phyloP scores from a whole-genome alignment of 192 early-diverging fungal genomes.

The Backusella macrospora region DNA sequence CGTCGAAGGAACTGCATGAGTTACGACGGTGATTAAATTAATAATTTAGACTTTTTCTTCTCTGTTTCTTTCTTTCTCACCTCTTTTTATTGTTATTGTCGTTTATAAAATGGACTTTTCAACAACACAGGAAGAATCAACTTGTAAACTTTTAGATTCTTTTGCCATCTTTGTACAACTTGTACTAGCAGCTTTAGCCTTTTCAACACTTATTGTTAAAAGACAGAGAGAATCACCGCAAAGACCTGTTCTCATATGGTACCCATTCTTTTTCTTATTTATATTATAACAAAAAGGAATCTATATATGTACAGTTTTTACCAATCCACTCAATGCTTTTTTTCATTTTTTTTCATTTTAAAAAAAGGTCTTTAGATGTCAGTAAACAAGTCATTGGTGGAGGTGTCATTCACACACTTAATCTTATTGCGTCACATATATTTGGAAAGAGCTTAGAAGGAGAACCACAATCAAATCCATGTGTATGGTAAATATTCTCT shows the following conservation, averaged over 20 bases:
- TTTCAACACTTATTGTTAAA: constrained; percentile 77
- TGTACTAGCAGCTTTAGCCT: constrained; percentile 65
- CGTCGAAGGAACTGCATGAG: no score
- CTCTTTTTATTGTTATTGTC: background rate
- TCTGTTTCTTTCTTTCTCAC: background rate
- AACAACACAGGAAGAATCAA: constrained; percentile 18
- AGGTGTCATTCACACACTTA: constrained; percentile 71
- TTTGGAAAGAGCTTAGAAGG: constrained; percentile 55
- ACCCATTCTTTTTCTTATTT: background rate
- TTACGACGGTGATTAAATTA: background rate
- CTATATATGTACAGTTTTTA: background rate
- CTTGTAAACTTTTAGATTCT: constrained; percentile 58
- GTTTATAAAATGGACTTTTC: constrained; percentile 1
- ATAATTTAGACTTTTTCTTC: background rate
- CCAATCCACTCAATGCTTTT: background rate
- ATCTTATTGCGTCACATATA: constrained; percentile 71
- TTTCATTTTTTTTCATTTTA: background rate
- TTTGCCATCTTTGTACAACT: constrained; percentile 76
- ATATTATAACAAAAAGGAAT: background rate
- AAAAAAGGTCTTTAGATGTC: constrained; percentile 68
- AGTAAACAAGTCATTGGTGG: constrained; percentile 78
- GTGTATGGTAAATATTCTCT: constrained; percentile 69
- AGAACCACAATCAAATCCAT: constrained; percentile 60
- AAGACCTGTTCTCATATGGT: constrained; percentile 70
- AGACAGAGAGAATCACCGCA: constrained; percentile 70